Conservation (phyloP, 768 basidiomycete species). For the Auricularia cornea region DNA sequence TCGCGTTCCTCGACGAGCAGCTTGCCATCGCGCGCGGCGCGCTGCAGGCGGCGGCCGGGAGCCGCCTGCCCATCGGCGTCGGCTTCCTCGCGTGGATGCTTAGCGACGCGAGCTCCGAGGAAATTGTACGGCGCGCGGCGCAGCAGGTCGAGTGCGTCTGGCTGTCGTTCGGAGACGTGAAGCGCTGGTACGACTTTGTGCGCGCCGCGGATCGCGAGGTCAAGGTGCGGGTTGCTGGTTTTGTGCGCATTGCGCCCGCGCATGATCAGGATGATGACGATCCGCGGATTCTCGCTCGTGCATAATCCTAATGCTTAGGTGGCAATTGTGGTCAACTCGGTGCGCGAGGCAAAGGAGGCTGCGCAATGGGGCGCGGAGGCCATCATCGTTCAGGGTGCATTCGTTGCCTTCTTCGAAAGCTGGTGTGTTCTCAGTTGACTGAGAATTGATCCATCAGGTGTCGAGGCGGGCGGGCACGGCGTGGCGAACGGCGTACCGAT, state of each 20-base stretch:
- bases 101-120: conserved; percentile 34
- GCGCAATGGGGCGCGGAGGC: conserved; percentile 66
- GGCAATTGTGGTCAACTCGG: conserved; percentile 57
- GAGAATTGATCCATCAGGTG: too few species aligned
- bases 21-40: conserved; percentile 42
- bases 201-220: conserved; percentile 40
- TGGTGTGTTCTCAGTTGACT: too few species aligned
- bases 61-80: conserved; percentile 53
- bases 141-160: conserved; percentile 59
- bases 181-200: conserved; percentile 52
- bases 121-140: conserved; percentile 42
- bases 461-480: conserved; percentile 78
- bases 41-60: conserved; percentile 18
- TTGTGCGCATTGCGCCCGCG: too few species aligned
- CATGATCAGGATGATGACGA: conserved; percentile 9
- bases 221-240: background rate
- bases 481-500: conserved; percentile 47
- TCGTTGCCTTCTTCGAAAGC: too few species aligned
- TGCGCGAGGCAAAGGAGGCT: conserved; percentile 51
- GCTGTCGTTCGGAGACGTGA: conserved; percentile 63
- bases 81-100: conserved; percentile 69
- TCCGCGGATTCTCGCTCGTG: conserved; percentile 29
- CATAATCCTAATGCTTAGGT: conserved; percentile 41
- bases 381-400: conserved; percentile 67
- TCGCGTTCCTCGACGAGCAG: conserved; percentile 35